A percentile compares a stretch with the other conserved stretches of the same genome.
phyloP scores from a whole-genome alignment of 768 basidiomycete species.

The Suillus placidus region DNA sequence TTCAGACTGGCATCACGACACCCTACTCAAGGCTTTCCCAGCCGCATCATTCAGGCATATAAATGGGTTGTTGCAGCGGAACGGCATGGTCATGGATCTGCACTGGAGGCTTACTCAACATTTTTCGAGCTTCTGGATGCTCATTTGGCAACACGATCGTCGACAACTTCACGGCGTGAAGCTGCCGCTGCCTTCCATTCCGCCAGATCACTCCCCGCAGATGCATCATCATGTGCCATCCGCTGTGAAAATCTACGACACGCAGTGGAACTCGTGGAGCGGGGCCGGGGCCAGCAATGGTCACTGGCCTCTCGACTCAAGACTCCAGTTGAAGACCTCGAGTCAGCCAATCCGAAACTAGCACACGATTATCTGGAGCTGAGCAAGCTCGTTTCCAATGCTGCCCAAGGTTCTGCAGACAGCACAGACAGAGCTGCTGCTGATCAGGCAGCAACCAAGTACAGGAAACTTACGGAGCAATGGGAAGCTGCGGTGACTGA shows the following conservation, averaged over 20 bases:
- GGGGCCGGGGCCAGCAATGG: constrained; percentile 25
- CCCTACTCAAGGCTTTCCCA: background rate
- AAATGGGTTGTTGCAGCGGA: background rate
- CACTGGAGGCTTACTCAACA: constrained; percentile 2
- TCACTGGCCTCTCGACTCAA: constrained; percentile 27
- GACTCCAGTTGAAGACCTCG: constrained; percentile 14
- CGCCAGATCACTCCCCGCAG: background rate
- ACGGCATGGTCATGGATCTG: background rate
- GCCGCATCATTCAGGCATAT: background rate
- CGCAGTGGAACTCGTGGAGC: constrained; percentile 32
- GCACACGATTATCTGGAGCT: background rate
- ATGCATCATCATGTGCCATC: constrained; percentile 19
- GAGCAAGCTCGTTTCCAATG: background rate
- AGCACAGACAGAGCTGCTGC: background rate
- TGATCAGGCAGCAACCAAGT: background rate
- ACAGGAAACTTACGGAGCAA: background rate
- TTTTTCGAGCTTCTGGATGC: constrained; percentile 7
- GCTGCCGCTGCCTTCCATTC: background rate
- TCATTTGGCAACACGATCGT: constrained; percentile 3
- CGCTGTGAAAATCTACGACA: background rate
- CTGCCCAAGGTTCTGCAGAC: background rate
- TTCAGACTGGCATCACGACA: too few relatives aligned
- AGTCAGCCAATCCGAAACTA: background rate
- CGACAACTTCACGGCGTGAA: background rate
- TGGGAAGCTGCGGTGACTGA: background rate